Percentiles rank a stretch among this genome's conserved stretches.
phyloP scores from a whole-genome alignment of 495 filamentous ascomycete species.

The Xylaria flabelliformis region DNA sequence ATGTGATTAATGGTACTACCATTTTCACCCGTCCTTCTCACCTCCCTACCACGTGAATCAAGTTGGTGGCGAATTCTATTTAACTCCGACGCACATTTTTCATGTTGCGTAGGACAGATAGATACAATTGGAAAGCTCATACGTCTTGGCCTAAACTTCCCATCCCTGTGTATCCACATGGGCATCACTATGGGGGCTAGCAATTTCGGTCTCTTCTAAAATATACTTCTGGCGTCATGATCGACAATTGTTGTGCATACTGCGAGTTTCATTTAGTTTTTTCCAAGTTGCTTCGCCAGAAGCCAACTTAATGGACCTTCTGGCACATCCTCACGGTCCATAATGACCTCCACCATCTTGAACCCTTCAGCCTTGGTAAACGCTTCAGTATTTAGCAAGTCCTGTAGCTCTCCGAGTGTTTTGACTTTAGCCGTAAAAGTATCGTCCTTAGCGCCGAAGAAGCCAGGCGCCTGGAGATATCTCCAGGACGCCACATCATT shows the following conservation, averaged over 20 bases:
- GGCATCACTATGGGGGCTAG: background rate
- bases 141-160: background rate
- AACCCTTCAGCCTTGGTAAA: slow-evolving; percentile 53
- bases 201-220: background rate
- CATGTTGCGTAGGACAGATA: background rate
- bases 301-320: slow-evolving; percentile 65
- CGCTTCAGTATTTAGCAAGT: slow-evolving; percentile 63
- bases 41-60: background rate
- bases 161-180: background rate
- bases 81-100: background rate
- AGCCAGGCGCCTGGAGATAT: slow-evolving; percentile 62
- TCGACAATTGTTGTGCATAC: background rate
- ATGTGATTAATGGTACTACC: background rate
- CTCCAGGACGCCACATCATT: slow-evolving; percentile 77
- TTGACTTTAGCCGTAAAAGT: slow-evolving; percentile 65
- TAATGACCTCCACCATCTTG: slow-evolving; percentile 78
- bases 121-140: background rate
- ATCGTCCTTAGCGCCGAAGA: slow-evolving; percentile 64
- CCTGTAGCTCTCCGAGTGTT: slow-evolving; percentile 65
- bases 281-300: slow-evolving; percentile 56
- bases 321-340: slow-evolving; percentile 75
- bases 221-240: too few relatives aligned
- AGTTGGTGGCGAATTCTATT: background rate
- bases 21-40: too few relatives aligned
- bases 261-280: slow-evolving; percentile 27